Evolutionary conservation across 2,329 filamentous ascomycete species (phyloP).

Genomic region (Zarea fungicola): DNA sequence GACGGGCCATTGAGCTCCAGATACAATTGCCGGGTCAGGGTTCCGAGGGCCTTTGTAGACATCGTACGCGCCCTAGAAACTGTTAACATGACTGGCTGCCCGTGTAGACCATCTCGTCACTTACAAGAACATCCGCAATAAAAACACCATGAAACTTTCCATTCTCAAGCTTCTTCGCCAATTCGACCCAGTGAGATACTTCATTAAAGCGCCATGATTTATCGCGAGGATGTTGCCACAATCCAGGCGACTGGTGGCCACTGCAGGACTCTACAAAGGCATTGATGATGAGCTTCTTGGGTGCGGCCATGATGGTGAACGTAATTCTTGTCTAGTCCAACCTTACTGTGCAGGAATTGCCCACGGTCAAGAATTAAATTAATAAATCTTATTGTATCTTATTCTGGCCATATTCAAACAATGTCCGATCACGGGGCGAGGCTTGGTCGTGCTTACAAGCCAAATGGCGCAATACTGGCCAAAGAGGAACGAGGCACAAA

Average conservation of each 20-base stretch:
- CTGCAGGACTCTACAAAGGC: constrained; percentile 37
- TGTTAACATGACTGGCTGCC: not conserved
- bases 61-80: constrained; percentile 53
- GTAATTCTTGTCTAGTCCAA: no score
- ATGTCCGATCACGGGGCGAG: no score
- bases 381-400: no score
- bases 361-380: no score
- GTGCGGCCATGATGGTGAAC: not conserved
- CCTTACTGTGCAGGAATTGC: not conserved
- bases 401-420: no score
- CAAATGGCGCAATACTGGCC: constrained; percentile 8
- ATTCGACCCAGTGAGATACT: constrained; percentile 54
- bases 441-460: no score
- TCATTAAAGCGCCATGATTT: constrained; percentile 57
- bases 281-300: constrained; percentile 35
- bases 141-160: constrained; percentile 63
- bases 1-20: constrained; percentile 66
- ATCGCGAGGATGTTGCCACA: constrained; percentile 59
- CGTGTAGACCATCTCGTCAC: constrained; percentile 1
- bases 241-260: constrained; percentile 41
- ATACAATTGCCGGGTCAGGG: constrained; percentile 50
- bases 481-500: no score
- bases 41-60: constrained; percentile 56
- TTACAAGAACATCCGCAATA: constrained; percentile 53
- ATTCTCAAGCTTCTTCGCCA: constrained; percentile 37